These are phyloP conservation scores for Magnusiomyces ingens DNA, from an alignment of 1,139 yeast genomes.

Conservation along the genomic window DNA sequence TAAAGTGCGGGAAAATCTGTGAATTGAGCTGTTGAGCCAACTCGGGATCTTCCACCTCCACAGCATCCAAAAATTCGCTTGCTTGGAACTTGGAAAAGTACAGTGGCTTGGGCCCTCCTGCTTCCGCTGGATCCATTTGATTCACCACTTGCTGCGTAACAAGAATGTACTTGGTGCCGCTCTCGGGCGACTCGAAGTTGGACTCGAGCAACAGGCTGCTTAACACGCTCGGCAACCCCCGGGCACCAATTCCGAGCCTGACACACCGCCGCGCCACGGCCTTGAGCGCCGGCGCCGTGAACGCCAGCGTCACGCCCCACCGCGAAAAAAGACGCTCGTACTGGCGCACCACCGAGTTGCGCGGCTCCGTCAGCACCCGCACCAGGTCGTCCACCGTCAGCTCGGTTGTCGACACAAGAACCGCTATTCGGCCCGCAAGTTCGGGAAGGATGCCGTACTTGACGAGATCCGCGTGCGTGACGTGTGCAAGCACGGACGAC, in stretches of 20 bases:
- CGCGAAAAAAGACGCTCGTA: conserved; percentile 44
- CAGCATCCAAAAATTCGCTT: conserved; percentile 27
- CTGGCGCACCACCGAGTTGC: conserved; percentile 44
- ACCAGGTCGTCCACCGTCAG: conserved; percentile 39
- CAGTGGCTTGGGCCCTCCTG: conserved; percentile 2
- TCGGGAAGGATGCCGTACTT: conserved; percentile 49
- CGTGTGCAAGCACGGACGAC: conserved; percentile 37
- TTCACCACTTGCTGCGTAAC: conserved; percentile 18
- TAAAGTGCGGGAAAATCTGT: conserved; percentile 19
- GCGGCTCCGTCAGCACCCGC: conserved; percentile 45
- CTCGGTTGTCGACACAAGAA: conserved; percentile 42
- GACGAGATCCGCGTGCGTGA: conserved; percentile 43
- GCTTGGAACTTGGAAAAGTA: conserved; percentile 17
- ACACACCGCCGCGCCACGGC: conserved; percentile 40
- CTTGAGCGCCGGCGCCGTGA: conserved; percentile 42
- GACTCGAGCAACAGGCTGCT: conserved; percentile 44
- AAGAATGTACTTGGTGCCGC: conserved; percentile 42
- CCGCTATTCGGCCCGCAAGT: conserved; percentile 48
- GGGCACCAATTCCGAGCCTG: conserved; percentile 44
- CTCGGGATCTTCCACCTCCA: conserved; percentile 35
- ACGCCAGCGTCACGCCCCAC: conserved; percentile 42
- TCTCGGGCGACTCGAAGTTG: conserved; percentile 49
- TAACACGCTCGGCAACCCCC: conserved; percentile 47
- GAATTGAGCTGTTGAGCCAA: conserved; percentile 30
- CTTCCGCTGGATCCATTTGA: conserved; percentile 5